Conservation (phyloP, 2,329 filamentous ascomycete genomes). For the Diaporthe batatas region DNA sequence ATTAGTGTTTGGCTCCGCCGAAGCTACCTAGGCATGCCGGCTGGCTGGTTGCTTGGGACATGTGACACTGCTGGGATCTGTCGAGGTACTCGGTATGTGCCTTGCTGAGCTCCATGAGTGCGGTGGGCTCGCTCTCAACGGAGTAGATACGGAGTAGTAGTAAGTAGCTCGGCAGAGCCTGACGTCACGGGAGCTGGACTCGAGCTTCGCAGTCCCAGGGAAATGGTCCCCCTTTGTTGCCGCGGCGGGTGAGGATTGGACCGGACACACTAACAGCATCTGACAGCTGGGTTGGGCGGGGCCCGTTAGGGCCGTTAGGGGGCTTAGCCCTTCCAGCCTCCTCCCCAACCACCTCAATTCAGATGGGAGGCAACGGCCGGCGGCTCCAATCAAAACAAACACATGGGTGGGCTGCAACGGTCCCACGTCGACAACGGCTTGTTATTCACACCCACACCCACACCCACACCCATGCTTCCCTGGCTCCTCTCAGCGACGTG, state of each 20-base stretch:
- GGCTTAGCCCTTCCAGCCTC: constrained; percentile 1
- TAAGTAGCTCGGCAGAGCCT: constrained; percentile 11
- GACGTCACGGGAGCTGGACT: constrained; percentile 16
- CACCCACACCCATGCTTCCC: constrained; percentile 24
- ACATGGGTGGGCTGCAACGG: constrained; percentile 7
- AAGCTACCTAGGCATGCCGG: too few species aligned
- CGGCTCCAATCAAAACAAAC: constrained; percentile 36
- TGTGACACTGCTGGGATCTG: constrained; percentile 1
- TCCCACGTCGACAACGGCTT: constrained; percentile 19
- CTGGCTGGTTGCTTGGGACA: neutral
- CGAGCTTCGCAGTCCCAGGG: neutral
- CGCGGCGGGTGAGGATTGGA: neutral
- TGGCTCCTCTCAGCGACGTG: constrained; percentile 23
- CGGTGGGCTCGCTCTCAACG: neutral
- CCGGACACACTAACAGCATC: neutral
- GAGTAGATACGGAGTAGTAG: too few species aligned
- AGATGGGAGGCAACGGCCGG: constrained; percentile 21
- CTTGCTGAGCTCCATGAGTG: neutral
- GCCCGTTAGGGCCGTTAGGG: neutral
- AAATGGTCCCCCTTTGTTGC: neutral
- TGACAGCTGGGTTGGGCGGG: neutral
- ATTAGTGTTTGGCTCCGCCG: neutral
- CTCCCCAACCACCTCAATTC: constrained; percentile 36
- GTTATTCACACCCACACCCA: neutral
- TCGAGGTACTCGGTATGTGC: too few species aligned